Evolutionary conservation across 1,284 basidiomycete genomes (phyloP), one percentile per base, ranked within the genome.

Genomic region (Neotropicomus parvogracilis): DNA sequence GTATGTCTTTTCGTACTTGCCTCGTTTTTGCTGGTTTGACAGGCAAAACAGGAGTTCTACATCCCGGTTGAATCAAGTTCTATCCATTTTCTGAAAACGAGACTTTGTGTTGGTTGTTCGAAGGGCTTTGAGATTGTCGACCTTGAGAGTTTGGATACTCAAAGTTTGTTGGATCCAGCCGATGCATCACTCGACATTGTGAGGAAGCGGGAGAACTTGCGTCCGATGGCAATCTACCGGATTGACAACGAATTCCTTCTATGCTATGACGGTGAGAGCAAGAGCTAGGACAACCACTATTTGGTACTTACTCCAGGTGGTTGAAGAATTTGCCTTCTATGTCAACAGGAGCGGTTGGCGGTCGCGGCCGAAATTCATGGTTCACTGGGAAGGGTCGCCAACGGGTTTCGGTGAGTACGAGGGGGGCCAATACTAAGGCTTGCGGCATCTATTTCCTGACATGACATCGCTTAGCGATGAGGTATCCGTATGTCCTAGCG

Each of bases 81-180:
- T 9, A 91, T 99, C 41, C 94, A 98, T 71, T 98, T 97, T 74
- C 79, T 99, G 59, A 97, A 97, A 76, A 97, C 95, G 46, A 93
- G 91, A 72, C 82, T 99, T 50, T 99, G 97, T 65, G 91, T 99
- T 12, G 97, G 95, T 2, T 97, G 94, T 64, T 92, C 94, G 13
- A 91, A 94, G 64, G 97, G 97, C n/a, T 99, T 99, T 66, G 97
- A 99, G 72, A 98, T 99, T 58, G 94, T 99, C 56, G 97, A 99
- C 69, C 79, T 98, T 42, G 95, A 98, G 67, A 97, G 89, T 48
- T 75, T 99, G 66, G 97, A 99, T 68, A 98, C 95, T 40, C 95
- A 99, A 71, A 92, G 92, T 8, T 69, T 99, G 54, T 76, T 99
- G 47, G 97, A 99, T 68, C 97, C 97, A 1, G 83, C 86, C 6